phyloP scores from a whole-genome alignment of 2,329 filamentous ascomycete species.

The Fusarium praegraminearum region DNA sequence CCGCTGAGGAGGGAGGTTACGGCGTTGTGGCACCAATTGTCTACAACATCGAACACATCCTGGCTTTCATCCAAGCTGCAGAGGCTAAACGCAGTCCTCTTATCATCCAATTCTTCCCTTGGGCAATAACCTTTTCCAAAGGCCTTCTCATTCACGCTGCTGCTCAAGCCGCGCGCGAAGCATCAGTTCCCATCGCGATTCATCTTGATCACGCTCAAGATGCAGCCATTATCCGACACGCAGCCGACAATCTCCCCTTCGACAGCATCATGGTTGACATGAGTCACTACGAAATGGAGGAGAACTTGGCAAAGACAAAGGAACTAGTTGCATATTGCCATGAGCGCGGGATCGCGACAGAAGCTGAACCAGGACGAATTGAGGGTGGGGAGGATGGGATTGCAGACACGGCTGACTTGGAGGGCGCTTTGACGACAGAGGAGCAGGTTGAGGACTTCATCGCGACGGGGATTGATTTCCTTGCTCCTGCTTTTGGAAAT shows the following conservation, averaged over 20 bases:
- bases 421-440: slow-evolving; percentile 70
- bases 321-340: slow-evolving; percentile 64
- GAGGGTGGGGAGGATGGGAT: slow-evolving; percentile 74
- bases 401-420: slow-evolving; percentile 65
- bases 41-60: slow-evolving; percentile 77
- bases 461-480: slow-evolving; percentile 76
- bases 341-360: slow-evolving; percentile 72
- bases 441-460: slow-evolving; percentile 79
- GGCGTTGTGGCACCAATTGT: slow-evolving; percentile 63
- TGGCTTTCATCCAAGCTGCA: slow-evolving; percentile 75
- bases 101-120: slow-evolving; percentile 79
- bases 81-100: slow-evolving; percentile 72
- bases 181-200: slow-evolving; percentile 68
- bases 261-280: slow-evolving; percentile 6
- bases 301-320: neutral
- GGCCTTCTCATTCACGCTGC: slow-evolving; percentile 65
- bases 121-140: slow-evolving; percentile 73
- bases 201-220: slow-evolving; percentile 76
- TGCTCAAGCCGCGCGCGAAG: slow-evolving; percentile 64
- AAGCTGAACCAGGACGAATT: slow-evolving; percentile 64
- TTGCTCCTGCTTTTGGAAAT: slow-evolving; percentile 82
- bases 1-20: slow-evolving; percentile 53
- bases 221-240: slow-evolving; percentile 68
- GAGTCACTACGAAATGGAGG: neutral
- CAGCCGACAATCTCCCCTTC: slow-evolving; percentile 53